Evolutionary conservation across 2,329 filamentous ascomycete species (phyloP), one percentile per base, ranked within the genome.

Genomic region (Lasiodiplodia hormozganensis): DNA sequence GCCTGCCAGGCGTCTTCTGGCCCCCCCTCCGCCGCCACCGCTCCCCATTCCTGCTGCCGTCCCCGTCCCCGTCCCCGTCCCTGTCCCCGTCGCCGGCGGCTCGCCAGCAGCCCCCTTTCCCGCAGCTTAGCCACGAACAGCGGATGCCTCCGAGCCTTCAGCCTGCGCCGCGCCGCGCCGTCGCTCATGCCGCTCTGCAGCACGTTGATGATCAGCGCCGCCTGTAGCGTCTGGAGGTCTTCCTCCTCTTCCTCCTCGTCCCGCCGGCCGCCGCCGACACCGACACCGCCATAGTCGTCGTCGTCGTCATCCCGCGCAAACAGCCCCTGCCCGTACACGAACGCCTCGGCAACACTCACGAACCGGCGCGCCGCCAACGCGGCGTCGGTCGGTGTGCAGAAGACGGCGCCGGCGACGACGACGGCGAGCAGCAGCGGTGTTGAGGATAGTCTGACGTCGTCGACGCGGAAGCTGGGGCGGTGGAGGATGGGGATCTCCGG

Each of bases 141-240:
- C 4, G 68, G 68, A 18, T 65, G 40, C 14, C 65, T 52, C 53
- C 65, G 65, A 31, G 65, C 49, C 57, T 49, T 34, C 16, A 69
- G 3, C 8, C 68, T 34, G 16, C 40, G 23, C 58, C 65, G 14
- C 38, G 36, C 23, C 54, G 25, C 53, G 4, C n/a, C n/a, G 34
- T 69, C 65, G 5, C 53, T 58, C 16, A 53, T 64, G 52, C 62
- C 65, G 57, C 57, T 62, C n/a, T 36, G 65, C 16, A 68, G 2
- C 4, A 65, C 40, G 25, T 47, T 56, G 2, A 69, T 43, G 28
- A 69, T 36, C 16, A 69, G 25, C 16, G 54, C 68, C 12, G 68
- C 68, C 31, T 69, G 68, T 16, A 69, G 40, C 18, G 57, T 49
- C 25, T 69, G 53, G 40, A 68, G 11, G 34, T 51, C 62, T 14